phyloP scores from a whole-genome alignment of 1,139 yeast genomes.

The Meyerozyma sp. region DNA sequence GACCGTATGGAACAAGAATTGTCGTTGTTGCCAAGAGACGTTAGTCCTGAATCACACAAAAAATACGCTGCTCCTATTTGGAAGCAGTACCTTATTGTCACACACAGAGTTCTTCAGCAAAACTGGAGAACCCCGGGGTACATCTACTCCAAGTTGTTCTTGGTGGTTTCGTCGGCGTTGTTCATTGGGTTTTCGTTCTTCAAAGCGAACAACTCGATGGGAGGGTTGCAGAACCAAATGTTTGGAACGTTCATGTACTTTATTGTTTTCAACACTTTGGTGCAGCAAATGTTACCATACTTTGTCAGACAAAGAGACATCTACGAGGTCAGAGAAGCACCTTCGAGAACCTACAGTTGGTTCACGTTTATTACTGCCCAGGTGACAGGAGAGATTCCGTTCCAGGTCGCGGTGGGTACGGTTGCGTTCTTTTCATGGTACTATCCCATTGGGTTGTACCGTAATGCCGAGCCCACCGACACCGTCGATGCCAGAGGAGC shows the following conservation, averaged over 20 bases:
- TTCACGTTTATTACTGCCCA: conserved; percentile 45
- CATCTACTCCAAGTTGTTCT: conserved; percentile 13
- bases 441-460: conserved; percentile 71
- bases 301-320: conserved; percentile 29
- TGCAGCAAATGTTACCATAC: conserved; percentile 44
- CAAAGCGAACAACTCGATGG: conserved; percentile 11
- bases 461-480: conserved; percentile 40
- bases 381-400: conserved; percentile 69
- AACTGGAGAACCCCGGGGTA: conserved; percentile 16
- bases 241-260: conserved; percentile 53
- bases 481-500: conserved; percentile 32
- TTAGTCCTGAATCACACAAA: conserved; percentile 6
- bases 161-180: conserved; percentile 11
- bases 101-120: conserved; percentile 12
- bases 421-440: conserved; percentile 70
- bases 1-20: conserved; percentile 12
- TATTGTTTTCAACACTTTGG: conserved; percentile 45
- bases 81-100: conserved; percentile 11
- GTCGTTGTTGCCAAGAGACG: conserved; percentile 9
- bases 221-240: conserved; percentile 17
- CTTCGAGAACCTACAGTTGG: conserved; percentile 16
- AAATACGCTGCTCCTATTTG: conserved; percentile 12
- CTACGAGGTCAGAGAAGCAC: conserved; percentile 18
- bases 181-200: conserved; percentile 17
- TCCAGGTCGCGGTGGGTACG: conserved; percentile 64